These are phyloP conservation scores for Tolypocladium guangdongense DNA, from an alignment of 2,329 filamentous ascomycete genomes.

Conservation along the genomic window DNA sequence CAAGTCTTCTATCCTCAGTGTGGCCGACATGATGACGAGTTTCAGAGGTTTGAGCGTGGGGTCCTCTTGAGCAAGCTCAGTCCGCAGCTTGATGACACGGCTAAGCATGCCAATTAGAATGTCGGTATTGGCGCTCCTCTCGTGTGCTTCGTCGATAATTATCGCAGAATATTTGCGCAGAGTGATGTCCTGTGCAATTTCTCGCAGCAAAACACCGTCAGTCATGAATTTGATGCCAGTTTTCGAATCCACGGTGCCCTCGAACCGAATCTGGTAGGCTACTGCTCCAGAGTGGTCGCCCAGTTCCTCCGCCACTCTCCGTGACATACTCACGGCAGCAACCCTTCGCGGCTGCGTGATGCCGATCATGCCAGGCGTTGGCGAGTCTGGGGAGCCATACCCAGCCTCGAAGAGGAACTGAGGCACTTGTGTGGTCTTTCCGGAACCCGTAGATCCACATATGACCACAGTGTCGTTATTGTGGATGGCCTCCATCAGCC, in stretches of 20 bases:
- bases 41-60: conserved; percentile 68
- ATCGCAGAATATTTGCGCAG: conserved; percentile 86
- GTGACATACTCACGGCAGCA: conserved; percentile 92
- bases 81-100: conserved; percentile 75
- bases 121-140: conserved; percentile 94
- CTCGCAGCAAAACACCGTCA: conserved; percentile 85
- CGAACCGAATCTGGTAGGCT: conserved; percentile 91
- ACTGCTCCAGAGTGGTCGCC: conserved; percentile 68
- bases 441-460: conserved; percentile 90
- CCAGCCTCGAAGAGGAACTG: conserved; percentile 94
- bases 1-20: conserved; percentile 81
- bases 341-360: conserved; percentile 92
- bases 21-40: conserved; percentile 96
- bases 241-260: conserved; percentile 66
- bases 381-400: conserved; percentile 67
- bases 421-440: conserved; percentile 94
- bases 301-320: conserved; percentile 78
- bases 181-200: conserved; percentile 81
- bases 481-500: conserved; percentile 95
- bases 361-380: conserved; percentile 84
- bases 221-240: conserved; percentile 99
- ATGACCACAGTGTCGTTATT: conserved; percentile 84
- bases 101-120: conserved; percentile 97
- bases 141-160: conserved; percentile 93
- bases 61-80: conserved; percentile 63